Base-by-base conservation (phyloP, 2,329 filamentous ascomycete genomes). In the Blumeria graminis region DNA sequence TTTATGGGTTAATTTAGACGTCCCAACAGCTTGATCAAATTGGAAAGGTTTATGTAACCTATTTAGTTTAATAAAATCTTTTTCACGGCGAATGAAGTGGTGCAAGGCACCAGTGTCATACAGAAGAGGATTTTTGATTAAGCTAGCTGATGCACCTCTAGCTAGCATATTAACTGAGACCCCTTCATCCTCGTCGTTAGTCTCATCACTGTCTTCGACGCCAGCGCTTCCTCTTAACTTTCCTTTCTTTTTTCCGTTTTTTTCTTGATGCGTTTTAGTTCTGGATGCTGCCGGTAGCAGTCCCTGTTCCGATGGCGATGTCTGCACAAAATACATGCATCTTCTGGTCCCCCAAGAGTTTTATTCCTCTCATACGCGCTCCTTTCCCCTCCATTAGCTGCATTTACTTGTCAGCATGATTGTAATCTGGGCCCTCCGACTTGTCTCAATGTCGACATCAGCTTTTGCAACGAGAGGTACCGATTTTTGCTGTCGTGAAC, bases 61-160 rank as follows among this genome's bases (percentile, higher is more conserved):
- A 8, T 33, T 51, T n/a, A 51, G 10, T 8, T 28, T 9, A 51
- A 32, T 13, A 34, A 51, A 51, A 34, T 51, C 46, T 32, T 51
- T 51, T 51, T 33, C 46, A 51, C n/a, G n/a, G 46, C 46, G 46
- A 33, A 51, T 34, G 28, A 51, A 51, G 46, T 51, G 46, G n/a
- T 51, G 46, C 3, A 7, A 18, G 41, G 41, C 41, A 46, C 41
- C 41, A 46, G 22, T 46, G 16, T 46, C 41, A 46, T 51, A 51
- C n/a, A 7, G 22, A 32, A 33, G 46, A 51, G 46, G 46, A 8
- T 51, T 51, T 32, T 51, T 51, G 11, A 3, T 32, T 33, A 51
- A 33, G 33, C 46, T 51, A 16, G 46, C 46, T 34, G 46, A 51
- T 34, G 46, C 18, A 13, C n/a, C 18, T 33, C 46, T 51, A 11